Percentiles rank a stretch among this genome's conserved stretches.
Evolutionary conservation across 2,329 filamentous ascomycete genomes (phyloP).

Genomic region (Scedosporium boydii): DNA sequence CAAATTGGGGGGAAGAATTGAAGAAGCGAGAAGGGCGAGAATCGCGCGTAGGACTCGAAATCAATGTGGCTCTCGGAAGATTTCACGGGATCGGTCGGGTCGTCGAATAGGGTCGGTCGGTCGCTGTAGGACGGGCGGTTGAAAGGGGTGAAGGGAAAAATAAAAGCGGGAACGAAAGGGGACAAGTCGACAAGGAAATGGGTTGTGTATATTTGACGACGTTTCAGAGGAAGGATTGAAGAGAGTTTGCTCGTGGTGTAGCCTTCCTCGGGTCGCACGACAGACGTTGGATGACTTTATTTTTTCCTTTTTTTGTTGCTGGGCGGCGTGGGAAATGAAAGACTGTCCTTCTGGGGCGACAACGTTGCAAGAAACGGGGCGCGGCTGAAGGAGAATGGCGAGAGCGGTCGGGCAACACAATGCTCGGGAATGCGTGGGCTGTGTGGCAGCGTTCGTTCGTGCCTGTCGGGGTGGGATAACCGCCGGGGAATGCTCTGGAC

Average conservation of each 20-base stretch:
- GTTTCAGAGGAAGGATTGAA: neutral
- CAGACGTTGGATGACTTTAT: neutral
- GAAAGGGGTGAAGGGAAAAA: neutral
- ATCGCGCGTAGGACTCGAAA: neutral
- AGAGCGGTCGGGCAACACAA: neutral
- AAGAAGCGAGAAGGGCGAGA: neutral
- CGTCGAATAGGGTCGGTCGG: neutral
- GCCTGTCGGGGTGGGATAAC: neutral
- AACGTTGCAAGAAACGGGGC: neutral
- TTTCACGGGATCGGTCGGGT: neutral
- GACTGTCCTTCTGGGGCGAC: neutral
- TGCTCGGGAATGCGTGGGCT: neutral
- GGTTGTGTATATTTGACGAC: neutral
- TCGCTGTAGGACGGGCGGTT: neutral
- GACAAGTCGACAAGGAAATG: neutral
- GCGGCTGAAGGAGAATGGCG: neutral
- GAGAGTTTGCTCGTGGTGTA: neutral
- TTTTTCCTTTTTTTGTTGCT: neutral
- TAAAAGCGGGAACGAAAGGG: neutral
- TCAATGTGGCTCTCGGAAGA: neutral
- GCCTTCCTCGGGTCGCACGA: neutral
- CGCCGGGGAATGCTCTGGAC: neutral
- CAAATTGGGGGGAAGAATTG: neutral
- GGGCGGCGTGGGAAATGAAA: neutral
- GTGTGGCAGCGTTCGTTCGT: neutral